Conservation (phyloP, 2,329 filamentous ascomycete genomes). For the Penicillium sp. region DNA sequence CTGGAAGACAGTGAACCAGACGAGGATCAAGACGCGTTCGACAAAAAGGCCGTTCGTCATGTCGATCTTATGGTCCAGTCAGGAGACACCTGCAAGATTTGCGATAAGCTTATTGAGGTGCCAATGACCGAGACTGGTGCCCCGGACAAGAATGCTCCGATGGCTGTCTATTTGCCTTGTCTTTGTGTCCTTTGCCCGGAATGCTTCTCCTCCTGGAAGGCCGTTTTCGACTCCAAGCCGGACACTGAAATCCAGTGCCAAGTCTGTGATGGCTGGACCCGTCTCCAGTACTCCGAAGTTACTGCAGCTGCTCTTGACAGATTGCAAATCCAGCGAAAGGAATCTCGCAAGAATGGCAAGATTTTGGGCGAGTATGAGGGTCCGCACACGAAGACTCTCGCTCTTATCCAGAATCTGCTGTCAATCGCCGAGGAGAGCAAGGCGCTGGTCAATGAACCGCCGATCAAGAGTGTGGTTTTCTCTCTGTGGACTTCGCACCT, state of each 20-base stretch:
- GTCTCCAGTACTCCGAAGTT: conserved; percentile 68
- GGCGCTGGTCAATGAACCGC: conserved; percentile 61
- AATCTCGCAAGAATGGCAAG: conserved; percentile 57
- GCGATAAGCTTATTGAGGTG: conserved; percentile 63
- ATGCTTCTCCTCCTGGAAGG: conserved; percentile 66
- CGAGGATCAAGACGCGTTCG: conserved; percentile 57
- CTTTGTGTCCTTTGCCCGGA: conserved; percentile 79
- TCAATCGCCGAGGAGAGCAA: conserved; percentile 61
- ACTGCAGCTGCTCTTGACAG: conserved; percentile 58
- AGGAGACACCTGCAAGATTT: conserved; percentile 71
- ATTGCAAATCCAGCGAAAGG: conserved; percentile 53
- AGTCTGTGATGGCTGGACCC: conserved; percentile 66
- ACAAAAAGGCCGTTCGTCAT: conserved; percentile 80
- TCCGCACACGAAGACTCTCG: conserved; percentile 88
- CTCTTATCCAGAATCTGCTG: conserved; percentile 74
- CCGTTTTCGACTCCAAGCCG: conserved; percentile 50
- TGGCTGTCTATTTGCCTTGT: conserved; percentile 77
- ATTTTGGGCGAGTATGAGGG: conserved; percentile 71
- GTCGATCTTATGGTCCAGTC: conserved; percentile 82
- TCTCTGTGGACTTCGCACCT: conserved; percentile 95
- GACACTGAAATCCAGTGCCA: conserved; percentile 63
- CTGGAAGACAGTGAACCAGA: conserved; percentile 74
- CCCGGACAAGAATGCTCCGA: conserved; percentile 56
- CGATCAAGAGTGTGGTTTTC: conserved; percentile 92
- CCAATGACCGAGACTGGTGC: conserved; percentile 57